A percentile compares a stretch with the other conserved stretches of the same genome.
These are phyloP conservation scores for Rutstroemia sp. DNA, from an alignment of 2,329 filamentous ascomycete species.

Conservation along the genomic window DNA sequence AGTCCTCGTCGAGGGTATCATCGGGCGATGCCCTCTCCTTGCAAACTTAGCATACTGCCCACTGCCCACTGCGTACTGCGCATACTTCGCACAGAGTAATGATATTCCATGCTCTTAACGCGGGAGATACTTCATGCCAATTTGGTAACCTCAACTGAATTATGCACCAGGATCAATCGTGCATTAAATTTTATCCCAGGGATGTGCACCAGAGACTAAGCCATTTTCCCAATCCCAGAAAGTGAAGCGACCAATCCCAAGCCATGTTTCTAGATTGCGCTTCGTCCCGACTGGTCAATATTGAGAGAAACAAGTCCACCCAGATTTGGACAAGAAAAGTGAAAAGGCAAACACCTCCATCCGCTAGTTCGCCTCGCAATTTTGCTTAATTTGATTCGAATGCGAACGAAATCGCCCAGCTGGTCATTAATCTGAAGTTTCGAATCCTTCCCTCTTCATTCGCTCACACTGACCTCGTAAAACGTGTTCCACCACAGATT, in stretches of 20 bases:
- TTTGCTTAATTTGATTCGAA: conserved; percentile 3
- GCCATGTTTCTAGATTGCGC: background rate
- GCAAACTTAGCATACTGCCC: too few relatives aligned
- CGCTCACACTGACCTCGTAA: conserved; percentile 9
- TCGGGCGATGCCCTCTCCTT: too few relatives aligned
- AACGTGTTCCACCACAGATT: conserved; percentile 8
- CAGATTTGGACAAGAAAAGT: background rate
- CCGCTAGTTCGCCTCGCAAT: conserved; percentile 12
- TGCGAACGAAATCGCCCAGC: background rate
- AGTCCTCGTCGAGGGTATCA: too few relatives aligned
- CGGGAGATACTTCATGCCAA: background rate
- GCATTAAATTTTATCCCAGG: background rate
- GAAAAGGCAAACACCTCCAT: background rate
- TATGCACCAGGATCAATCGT: background rate
- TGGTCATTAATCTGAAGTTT: background rate
- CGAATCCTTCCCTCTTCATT: background rate
- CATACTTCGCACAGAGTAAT: too few relatives aligned
- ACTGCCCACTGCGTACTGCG: too few relatives aligned
- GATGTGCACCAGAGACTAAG: background rate
- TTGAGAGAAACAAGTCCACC: background rate
- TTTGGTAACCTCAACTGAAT: background rate
- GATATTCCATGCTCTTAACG: too few relatives aligned
- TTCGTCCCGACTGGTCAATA: conserved; percentile 15
- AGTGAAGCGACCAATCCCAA: conserved; percentile 25
- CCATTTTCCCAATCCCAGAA: background rate